Evolutionary conservation across 2,329 filamentous ascomycete species (phyloP), one percentile per base, ranked within the genome.

Genomic region (Penicillium corylophilum): DNA sequence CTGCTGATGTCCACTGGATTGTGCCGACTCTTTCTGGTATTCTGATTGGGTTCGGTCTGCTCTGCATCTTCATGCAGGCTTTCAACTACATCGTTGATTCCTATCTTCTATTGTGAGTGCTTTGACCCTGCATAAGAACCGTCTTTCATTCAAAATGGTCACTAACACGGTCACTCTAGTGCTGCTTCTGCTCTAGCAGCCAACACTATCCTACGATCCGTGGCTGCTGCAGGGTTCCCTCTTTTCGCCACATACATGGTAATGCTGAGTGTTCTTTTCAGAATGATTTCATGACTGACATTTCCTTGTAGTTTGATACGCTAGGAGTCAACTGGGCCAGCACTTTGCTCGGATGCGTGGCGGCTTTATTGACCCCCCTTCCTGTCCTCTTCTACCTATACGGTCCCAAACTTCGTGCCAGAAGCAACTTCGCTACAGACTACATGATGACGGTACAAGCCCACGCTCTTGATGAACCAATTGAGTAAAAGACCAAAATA

Each of bases 61-160:
- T 83, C 54, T 71, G 72, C 20, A 82, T 84, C 55, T 84, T 84
- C 66, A 66, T 84, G 9, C 76, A 77, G 24, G 73, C 76, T 5
- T 71, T 83, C 46, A 83, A 83, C 57, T 84, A 84, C 61, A 71
- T 84, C n/a, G 77, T 83, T 39, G 81, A 83, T 57, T 74, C 79
- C 0, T 83, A 82, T 57, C 72, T 82, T 33, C 79, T 82, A 70
- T 73, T 78, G 72, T 75, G 63, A 56, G 45, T 44, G 9, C n/a
- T 8, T 20, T 43, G 23, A 28, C 31, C 7, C 26, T 31, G 9
- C 8, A 15, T 31, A 20, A 4, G 12, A 24, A 16, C 12, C 15
- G 5, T 10, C 15, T 2, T 4, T 13, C 10, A 16, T 7, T 16
- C 18, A 5, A 9, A 18, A 38, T 12, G 18, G 5, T 9, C 18